Conservation (phyloP, 2,329 filamentous ascomycete genomes). For the Westerdykella aurantiaca region DNA sequence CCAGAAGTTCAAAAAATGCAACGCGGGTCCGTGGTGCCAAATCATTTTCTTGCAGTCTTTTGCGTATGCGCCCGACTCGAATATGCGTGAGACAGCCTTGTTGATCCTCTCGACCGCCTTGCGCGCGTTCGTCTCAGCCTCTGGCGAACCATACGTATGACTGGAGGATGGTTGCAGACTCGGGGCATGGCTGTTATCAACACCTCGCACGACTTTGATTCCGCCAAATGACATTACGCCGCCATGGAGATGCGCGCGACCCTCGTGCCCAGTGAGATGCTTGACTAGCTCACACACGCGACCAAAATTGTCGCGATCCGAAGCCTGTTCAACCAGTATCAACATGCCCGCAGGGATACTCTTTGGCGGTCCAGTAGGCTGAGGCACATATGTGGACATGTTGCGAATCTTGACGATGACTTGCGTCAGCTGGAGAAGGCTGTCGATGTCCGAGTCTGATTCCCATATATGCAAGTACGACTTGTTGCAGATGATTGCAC, state of each 20-base stretch:
- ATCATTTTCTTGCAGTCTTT: slow-evolving; percentile 16
- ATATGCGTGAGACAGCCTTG: slow-evolving; percentile 15
- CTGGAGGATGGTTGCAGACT: slow-evolving; percentile 3
- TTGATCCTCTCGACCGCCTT: slow-evolving; percentile 21
- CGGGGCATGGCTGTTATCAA: slow-evolving; percentile 12
- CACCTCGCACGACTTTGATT: slow-evolving; percentile 27
- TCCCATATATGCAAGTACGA: slow-evolving; percentile 31
- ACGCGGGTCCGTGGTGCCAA: slow-evolving; percentile 31
- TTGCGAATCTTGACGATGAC: slow-evolving; percentile 22
- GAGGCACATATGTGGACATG: slow-evolving; percentile 1
- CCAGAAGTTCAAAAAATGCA: slow-evolving; percentile 24
- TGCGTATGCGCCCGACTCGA: slow-evolving; percentile 10
- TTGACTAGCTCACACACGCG: slow-evolving; percentile 25
- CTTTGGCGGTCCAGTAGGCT: not conserved
- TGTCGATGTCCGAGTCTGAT: slow-evolving; percentile 26
- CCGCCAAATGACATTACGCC: slow-evolving; percentile 18
- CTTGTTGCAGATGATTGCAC: slow-evolving; percentile 18
- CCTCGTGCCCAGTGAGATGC: slow-evolving; percentile 17
- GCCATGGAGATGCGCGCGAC: slow-evolving; percentile 21
- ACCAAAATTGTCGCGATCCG: slow-evolving; percentile 14
- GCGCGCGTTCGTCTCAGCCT: slow-evolving; percentile 7
- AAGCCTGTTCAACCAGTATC: slow-evolving; percentile 22
- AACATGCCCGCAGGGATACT: slow-evolving; percentile 17
- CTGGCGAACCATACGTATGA: not conserved
- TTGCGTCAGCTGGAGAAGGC: slow-evolving; percentile 26